A percentile compares a stretch with the other conserved stretches of the same genome.
These are phyloP conservation scores for Carpinus viminea DNA, from an alignment of 306 rosid species.

Conservation along the genomic window DNA sequence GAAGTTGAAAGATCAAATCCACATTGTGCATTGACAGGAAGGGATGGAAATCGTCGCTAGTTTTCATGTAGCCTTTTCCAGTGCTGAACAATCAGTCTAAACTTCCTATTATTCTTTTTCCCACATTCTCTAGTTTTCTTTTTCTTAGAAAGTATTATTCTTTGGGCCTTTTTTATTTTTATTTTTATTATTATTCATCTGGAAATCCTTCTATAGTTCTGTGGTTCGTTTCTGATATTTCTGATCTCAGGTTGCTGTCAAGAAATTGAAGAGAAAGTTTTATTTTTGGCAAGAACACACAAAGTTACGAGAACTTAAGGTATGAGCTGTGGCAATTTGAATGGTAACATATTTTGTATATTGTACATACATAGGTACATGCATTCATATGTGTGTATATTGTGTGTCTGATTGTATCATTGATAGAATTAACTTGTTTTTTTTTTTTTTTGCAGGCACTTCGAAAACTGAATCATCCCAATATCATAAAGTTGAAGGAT, in stretches of 20 bases:
- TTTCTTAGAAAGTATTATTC: not conserved
- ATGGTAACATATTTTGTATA: slow-evolving; percentile 4
- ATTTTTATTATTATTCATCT: not conserved
- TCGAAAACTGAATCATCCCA: slow-evolving; percentile 72
- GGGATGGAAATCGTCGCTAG: not conserved
- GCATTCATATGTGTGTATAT: slow-evolving; percentile 16
- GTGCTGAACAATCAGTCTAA: not conserved
- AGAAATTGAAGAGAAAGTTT: slow-evolving; percentile 84
- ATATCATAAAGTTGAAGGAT: slow-evolving; percentile 80
- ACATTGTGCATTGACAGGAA: not conserved
- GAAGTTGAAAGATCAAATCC: not conserved
- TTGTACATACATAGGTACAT: slow-evolving; percentile 21
- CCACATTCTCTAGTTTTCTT: not conserved
- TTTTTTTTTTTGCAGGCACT: slow-evolving; percentile 57
- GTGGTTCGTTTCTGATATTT: slow-evolving; percentile 3
- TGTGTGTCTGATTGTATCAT: not conserved
- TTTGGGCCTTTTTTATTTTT: not conserved
- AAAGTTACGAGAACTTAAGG: slow-evolving; percentile 81
- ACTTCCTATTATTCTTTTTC: not conserved
- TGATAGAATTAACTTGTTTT: slow-evolving; percentile 23
- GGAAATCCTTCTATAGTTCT: not conserved
- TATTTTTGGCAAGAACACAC: slow-evolving; percentile 84
- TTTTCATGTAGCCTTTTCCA: not conserved
- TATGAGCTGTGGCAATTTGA: slow-evolving; percentile 32
- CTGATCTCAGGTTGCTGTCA: slow-evolving; percentile 70